A percentile compares a stretch with the other conserved stretches of the same genome.
Evolutionary conservation across 768 basidiomycete species (phyloP).

Genomic region (Termitomyces sp.): DNA sequence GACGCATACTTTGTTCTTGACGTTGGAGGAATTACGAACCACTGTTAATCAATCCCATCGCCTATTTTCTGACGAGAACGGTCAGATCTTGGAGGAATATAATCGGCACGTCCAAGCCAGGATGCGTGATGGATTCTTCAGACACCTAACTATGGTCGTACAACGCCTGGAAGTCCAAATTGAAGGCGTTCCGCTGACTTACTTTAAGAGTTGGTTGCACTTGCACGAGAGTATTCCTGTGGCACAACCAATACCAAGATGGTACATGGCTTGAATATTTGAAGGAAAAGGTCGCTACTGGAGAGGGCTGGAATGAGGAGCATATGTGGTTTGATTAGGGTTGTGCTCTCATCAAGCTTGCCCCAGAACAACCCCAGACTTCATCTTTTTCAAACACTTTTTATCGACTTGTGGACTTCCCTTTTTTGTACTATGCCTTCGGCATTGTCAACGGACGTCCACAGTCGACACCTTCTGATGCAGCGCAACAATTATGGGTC

Average conservation of each 20-base stretch:
- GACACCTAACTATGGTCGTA: background rate
- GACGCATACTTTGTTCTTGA: slow-evolving; percentile 1
- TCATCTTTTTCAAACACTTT: too few relatives aligned
- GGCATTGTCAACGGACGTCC: too few relatives aligned
- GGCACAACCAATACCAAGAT: background rate
- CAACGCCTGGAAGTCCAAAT: slow-evolving; percentile 4
- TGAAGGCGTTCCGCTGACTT: background rate
- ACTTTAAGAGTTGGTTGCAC: slow-evolving; percentile 6
- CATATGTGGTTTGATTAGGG: background rate
- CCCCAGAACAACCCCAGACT: too few relatives aligned
- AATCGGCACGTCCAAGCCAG: background rate
- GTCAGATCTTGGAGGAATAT: slow-evolving; percentile 2
- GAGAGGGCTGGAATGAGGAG: background rate
- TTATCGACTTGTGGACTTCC: too few relatives aligned
- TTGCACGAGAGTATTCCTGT: background rate
- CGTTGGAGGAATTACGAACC: slow-evolving; percentile 6
- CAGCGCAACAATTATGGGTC: too few relatives aligned
- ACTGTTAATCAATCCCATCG: slow-evolving; percentile 7
- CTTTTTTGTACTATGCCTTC: too few relatives aligned
- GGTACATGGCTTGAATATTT: slow-evolving; percentile 1
- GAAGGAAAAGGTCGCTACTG: slow-evolving; percentile 3
- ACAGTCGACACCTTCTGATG: too few relatives aligned
- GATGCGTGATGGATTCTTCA: background rate
- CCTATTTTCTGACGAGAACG: slow-evolving; percentile 2
- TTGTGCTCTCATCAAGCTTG: background rate